Percentiles rank a stretch among this genome's conserved stretches.
These are phyloP conservation scores for Mortierella claussenii DNA, from an alignment of 192 early-diverging fungal genomes.

Conservation along the genomic window DNA sequence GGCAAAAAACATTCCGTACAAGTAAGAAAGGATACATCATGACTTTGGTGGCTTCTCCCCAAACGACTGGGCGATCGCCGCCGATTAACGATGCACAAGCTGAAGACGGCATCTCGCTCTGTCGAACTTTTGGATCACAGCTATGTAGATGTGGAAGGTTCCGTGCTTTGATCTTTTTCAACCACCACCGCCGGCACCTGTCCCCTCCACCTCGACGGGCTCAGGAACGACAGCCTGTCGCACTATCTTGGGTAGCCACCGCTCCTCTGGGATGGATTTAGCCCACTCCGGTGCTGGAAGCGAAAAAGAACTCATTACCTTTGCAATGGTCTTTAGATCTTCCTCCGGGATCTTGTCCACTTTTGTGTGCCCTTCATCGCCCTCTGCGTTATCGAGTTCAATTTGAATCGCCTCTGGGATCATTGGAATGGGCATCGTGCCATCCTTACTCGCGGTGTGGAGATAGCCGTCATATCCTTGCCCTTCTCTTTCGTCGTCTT, in stretches of 20 bases:
- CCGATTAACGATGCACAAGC: no score
- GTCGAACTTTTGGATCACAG: no score
- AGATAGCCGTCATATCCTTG: constrained; percentile 50
- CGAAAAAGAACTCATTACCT: constrained; percentile 48
- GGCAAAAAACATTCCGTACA: no score
- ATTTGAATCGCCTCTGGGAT: constrained; percentile 33
- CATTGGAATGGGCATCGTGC: constrained; percentile 26
- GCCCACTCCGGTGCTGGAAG: constrained; percentile 50
- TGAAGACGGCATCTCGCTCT: no score
- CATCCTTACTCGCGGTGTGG: constrained; percentile 5
- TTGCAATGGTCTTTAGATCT: constrained; percentile 39
- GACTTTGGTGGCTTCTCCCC: no score
- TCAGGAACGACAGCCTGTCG: no score
- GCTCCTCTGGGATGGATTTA: constrained; percentile 34
- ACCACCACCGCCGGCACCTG: no score
- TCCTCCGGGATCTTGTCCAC: constrained; percentile 41
- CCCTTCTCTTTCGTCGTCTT: constrained; percentile 19
- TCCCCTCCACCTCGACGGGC: no score
- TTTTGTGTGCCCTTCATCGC: constrained; percentile 11
- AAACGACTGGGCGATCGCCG: no score
- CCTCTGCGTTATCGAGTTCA: constrained; percentile 5
- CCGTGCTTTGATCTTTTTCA: no score
- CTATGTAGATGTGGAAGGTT: no score
- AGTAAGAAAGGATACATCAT: no score
- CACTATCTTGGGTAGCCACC: constrained; percentile 45